A percentile compares a stretch with the other conserved stretches of the same genome.
phyloP scores from a whole-genome alignment of 1,139 yeast genomes.

The Candida pseudoviswanathii region DNA sequence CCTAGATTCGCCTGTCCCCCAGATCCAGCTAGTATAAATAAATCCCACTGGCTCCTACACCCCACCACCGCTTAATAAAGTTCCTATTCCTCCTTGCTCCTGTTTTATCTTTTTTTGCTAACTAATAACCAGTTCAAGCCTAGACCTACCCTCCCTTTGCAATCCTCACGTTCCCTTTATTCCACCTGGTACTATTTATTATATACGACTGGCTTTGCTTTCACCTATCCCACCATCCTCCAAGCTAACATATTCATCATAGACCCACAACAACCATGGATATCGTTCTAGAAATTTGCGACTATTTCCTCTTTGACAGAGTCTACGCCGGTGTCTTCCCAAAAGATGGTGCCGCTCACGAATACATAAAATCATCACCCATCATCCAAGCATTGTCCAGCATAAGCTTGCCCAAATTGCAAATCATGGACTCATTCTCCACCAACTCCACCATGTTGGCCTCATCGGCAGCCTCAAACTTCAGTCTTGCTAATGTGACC shows the following conservation, averaged over 20 bases:
- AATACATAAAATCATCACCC: slow-evolving; percentile 13
- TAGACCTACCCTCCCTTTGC: not conserved
- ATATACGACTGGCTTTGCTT: not conserved
- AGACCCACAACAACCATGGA: slow-evolving; percentile 56
- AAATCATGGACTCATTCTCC: slow-evolving; percentile 7
- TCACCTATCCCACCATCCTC: not conserved
- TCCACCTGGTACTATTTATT: not conserved
- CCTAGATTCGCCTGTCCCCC: not conserved
- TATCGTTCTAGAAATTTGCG: slow-evolving; percentile 79
- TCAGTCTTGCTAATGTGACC: slow-evolving; percentile 14
- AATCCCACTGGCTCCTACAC: too few species aligned
- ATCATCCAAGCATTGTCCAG: slow-evolving; percentile 8
- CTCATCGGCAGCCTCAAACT: slow-evolving; percentile 2
- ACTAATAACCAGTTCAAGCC: too few species aligned
- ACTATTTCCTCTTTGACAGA: slow-evolving; percentile 70
- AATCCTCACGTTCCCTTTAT: not conserved
- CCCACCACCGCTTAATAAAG: not conserved
- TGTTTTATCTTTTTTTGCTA: not conserved
- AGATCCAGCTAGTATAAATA: not conserved
- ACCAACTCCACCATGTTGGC: slow-evolving; percentile 7
- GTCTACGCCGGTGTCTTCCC: slow-evolving; percentile 59
- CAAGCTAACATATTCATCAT: not conserved
- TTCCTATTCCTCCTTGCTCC: not conserved
- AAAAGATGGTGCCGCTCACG: slow-evolving; percentile 28
- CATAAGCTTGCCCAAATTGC: slow-evolving; percentile 5